Evolutionary conservation across 2,329 filamentous ascomycete genomes (phyloP).

Genomic region (Calonectria leucothoes): DNA sequence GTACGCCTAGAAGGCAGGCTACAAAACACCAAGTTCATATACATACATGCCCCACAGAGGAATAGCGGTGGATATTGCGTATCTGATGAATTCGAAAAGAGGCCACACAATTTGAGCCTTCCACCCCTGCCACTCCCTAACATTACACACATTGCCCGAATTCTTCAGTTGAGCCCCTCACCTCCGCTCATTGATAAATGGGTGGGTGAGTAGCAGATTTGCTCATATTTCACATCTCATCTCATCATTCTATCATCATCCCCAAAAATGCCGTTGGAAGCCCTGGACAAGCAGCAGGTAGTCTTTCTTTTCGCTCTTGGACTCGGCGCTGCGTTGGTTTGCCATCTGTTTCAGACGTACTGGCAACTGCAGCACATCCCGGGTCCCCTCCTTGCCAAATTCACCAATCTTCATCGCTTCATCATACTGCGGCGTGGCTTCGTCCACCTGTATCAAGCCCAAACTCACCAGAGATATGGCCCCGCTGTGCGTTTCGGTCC

Average conservation of each 20-base stretch:
- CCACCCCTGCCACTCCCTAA: too few relatives aligned
- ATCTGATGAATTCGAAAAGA: too few relatives aligned
- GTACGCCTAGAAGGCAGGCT: too few relatives aligned
- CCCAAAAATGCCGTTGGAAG: not conserved
- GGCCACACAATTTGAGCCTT: too few relatives aligned
- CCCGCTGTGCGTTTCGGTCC: not conserved
- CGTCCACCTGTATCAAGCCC: not conserved
- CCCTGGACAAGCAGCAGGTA: not conserved
- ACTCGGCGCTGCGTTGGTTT: not conserved
- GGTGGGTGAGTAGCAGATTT: too few relatives aligned
- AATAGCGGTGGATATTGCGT: too few relatives aligned
- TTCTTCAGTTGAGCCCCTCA: too few relatives aligned
- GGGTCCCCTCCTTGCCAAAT: not conserved
- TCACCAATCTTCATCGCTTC: not conserved
- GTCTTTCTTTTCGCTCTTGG: not conserved
- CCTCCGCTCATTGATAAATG: too few relatives aligned
- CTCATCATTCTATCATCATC: too few relatives aligned
- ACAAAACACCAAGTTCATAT: too few relatives aligned
- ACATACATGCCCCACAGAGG: too few relatives aligned
- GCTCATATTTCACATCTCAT: not conserved
- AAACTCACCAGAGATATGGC: not conserved
- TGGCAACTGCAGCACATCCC: not conserved
- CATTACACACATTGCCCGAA: too few relatives aligned
- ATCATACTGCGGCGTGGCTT: not conserved
- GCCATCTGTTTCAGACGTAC: not conserved